phyloP scores from a whole-genome alignment of 2,329 filamentous ascomycete genomes.

The Clonostachys chloroleuca region DNA sequence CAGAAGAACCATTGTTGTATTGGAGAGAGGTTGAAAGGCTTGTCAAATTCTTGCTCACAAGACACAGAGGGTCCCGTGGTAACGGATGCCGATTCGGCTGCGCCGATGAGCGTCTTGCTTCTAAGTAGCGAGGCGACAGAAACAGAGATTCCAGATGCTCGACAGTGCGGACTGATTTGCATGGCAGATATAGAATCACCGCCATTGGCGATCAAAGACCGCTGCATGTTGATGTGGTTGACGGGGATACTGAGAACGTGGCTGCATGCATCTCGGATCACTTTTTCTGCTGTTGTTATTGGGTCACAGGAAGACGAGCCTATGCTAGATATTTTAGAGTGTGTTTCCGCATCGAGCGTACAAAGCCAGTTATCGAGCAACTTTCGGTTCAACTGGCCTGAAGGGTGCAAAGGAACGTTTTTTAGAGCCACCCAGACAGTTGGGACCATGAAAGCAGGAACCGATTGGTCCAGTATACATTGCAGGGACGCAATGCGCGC shows the following conservation, averaged over 20 bases:
- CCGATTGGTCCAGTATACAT: too few species aligned
- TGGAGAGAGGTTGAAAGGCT: conserved; percentile 19
- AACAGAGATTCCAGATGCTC: conserved; percentile 17
- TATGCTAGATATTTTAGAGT: background rate
- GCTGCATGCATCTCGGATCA: too few species aligned
- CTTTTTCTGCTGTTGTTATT: too few species aligned
- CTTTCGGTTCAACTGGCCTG: conserved; percentile 4
- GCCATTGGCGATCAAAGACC: conserved; percentile 29
- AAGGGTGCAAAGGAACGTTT: conserved; percentile 1
- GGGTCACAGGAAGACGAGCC: too few species aligned
- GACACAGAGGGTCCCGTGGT: conserved; percentile 10
- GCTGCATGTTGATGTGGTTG: too few species aligned
- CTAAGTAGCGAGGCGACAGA: conserved; percentile 23
- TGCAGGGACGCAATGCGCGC: too few species aligned
- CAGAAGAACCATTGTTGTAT: conserved; percentile 3
- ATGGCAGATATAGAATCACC: conserved; percentile 40
- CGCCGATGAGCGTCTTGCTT: conserved; percentile 16
- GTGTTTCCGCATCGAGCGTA: background rate
- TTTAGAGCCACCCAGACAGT: conserved; percentile 1
- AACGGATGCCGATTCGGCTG: conserved; percentile 6
- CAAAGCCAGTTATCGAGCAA: conserved; percentile 1
- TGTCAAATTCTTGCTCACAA: conserved; percentile 30
- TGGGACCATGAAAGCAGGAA: conserved; percentile 4
- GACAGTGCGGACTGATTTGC: conserved; percentile 30
- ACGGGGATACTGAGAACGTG: too few species aligned